Conservation (phyloP, 495 filamentous ascomycete genomes). For the Talaromyces ruber region DNA sequence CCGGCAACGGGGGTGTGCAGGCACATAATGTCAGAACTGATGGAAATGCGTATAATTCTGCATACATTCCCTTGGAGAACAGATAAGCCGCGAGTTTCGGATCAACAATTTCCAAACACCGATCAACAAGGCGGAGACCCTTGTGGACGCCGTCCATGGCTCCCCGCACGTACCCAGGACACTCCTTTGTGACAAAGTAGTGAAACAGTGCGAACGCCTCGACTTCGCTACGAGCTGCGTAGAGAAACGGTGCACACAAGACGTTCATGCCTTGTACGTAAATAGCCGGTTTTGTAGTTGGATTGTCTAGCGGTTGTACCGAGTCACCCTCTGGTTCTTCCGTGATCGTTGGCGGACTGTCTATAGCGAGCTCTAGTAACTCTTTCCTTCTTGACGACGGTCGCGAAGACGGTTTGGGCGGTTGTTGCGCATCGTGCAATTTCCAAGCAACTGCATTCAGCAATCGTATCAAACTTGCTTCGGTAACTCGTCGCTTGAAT, state of each 20-base stretch:
- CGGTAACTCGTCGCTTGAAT: conserved; percentile 89
- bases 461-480: conserved; percentile 88
- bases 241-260: conserved; percentile 67
- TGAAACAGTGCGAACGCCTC: conserved; percentile 92
- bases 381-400: conserved; percentile 29
- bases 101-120: conserved; percentile 82
- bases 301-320: conserved; percentile 7
- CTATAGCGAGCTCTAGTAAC: conserved; percentile 29
- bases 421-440: conserved; percentile 65
- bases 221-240: conserved; percentile 87
- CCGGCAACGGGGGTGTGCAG: conserved; percentile 92
- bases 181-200: conserved; percentile 78
- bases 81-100: conserved; percentile 78
- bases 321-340: conserved; percentile 31
- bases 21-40: conserved; percentile 92
- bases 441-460: conserved; percentile 97
- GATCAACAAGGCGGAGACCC: conserved; percentile 83
- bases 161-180: conserved; percentile 87
- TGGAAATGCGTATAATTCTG: conserved; percentile 95
- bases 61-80: conserved; percentile 74
- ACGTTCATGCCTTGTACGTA: conserved; percentile 72
- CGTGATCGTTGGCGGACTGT: conserved; percentile 34
- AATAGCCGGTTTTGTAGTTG: conserved; percentile 52
- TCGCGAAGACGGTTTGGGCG: conserved; percentile 23
- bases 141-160: conserved; percentile 97